Evolutionary conservation across 2,329 filamentous ascomycete species (phyloP).

Genomic region (Zasmidium angulare): DNA sequence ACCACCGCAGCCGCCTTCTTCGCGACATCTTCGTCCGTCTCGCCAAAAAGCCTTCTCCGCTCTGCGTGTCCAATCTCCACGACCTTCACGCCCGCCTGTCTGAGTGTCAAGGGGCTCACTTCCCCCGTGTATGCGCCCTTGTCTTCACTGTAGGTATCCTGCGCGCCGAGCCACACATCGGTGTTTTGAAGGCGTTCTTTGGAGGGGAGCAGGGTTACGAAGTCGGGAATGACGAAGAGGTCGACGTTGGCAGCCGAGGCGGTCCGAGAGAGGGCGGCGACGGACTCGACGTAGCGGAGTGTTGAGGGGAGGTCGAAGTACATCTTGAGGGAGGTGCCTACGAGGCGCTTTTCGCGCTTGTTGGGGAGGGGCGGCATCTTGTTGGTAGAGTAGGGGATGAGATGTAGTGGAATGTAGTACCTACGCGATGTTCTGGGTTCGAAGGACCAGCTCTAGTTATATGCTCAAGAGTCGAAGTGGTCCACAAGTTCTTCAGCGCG

Average conservation of each 20-base stretch:
- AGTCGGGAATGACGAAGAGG: conserved; percentile 77
- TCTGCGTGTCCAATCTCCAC: conserved; percentile 83
- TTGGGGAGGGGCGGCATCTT: conserved; percentile 32
- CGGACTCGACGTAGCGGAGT: conserved; percentile 46
- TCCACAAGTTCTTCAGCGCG: neutral
- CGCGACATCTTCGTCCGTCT: conserved; percentile 68
- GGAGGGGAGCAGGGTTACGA: conserved; percentile 63
- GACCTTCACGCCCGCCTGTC: conserved; percentile 66
- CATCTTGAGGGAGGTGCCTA: conserved; percentile 76
- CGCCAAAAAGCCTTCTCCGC: conserved; percentile 67
- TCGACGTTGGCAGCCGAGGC: conserved; percentile 58
- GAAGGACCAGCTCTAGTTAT: neutral
- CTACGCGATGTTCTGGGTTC: neutral
- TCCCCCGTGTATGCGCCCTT: conserved; percentile 75
- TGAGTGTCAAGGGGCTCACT: conserved; percentile 67
- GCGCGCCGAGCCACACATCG: conserved; percentile 67
- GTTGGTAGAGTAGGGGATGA: neutral
- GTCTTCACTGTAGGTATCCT: conserved; percentile 71
- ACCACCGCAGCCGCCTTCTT: conserved; percentile 69
- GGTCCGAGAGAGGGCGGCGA: conserved; percentile 51
- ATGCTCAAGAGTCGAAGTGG: neutral
- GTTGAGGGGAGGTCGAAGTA: conserved; percentile 72
- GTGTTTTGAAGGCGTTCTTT: conserved; percentile 47
- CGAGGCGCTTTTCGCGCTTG: conserved; percentile 56
- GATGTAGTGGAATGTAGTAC: neutral